These are phyloP conservation scores for Ricinus communis DNA, from an alignment of 345 rosid genomes.

Conservation along the genomic window DNA sequence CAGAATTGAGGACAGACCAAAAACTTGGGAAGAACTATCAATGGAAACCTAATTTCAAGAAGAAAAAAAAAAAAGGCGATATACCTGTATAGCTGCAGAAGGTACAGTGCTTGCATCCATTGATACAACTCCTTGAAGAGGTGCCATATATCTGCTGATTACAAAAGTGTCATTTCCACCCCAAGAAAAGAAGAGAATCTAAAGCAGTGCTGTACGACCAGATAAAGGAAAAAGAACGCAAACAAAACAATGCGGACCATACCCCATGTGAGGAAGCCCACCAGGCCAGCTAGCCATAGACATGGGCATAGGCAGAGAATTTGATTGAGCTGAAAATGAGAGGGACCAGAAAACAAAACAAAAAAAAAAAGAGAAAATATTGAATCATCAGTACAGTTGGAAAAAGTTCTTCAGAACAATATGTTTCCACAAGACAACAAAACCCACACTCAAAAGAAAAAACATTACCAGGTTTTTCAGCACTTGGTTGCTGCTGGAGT, in stretches of 20 bases:
- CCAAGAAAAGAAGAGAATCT: background rate
- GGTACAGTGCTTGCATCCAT: constrained; percentile 68
- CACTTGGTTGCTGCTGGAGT: constrained; percentile 42
- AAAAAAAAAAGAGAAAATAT: background rate
- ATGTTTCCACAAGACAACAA: background rate
- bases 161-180: constrained; percentile 26
- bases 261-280: constrained; percentile 97
- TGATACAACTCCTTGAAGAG: constrained; percentile 87
- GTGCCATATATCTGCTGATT: constrained; percentile 74
- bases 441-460: background rate
- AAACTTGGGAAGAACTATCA: background rate
- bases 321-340: constrained; percentile 59
- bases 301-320: constrained; percentile 64
- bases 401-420: background rate
- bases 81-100: constrained; percentile 80
- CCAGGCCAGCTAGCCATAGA: constrained; percentile 91
- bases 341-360: too few relatives aligned
- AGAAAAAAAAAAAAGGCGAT: background rate
- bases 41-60: background rate
- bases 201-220: background rate
- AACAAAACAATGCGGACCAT: constrained; percentile 19
- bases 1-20: background rate
- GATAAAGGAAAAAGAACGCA: background rate
- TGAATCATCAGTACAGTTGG: constrained; percentile 14
- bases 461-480: constrained; percentile 59